Conservation (phyloP, 768 basidiomycete species). For the Tephrocybe sp. region DNA sequence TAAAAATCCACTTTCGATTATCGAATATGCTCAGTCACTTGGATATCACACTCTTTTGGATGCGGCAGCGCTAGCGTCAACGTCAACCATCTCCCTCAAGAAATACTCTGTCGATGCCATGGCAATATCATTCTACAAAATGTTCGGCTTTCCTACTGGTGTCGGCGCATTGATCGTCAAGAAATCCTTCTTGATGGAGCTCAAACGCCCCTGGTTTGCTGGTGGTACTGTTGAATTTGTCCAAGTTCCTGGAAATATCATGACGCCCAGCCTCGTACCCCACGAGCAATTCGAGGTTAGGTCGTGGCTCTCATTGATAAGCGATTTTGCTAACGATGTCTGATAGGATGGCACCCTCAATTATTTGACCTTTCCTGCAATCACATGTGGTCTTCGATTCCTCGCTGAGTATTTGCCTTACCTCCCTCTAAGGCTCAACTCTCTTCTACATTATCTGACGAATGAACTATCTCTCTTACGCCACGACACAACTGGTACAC, state of each 20-base stretch:
- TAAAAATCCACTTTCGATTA: conserved; percentile 66
- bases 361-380: conserved; percentile 73
- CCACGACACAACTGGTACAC: conserved; percentile 59
- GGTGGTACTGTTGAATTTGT: conserved; percentile 84
- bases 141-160: conserved; percentile 88
- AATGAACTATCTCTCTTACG: conserved; percentile 54
- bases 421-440: conserved; percentile 72
- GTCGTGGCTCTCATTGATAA: neutral
- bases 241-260: conserved; percentile 73
- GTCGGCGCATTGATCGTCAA: conserved; percentile 79
- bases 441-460: conserved; percentile 62
- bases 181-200: conserved; percentile 58
- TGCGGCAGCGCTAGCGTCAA: conserved; percentile 78
- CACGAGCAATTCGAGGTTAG: conserved; percentile 80
- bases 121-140: conserved; percentile 86
- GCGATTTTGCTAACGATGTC: neutral
- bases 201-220: conserved; percentile 81
- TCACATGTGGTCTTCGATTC: conserved; percentile 77
- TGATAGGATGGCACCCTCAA: conserved; percentile 83
- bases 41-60: conserved; percentile 78
- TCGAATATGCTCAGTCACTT: conserved; percentile 61
- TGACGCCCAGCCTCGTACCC: conserved; percentile 56
- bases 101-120: conserved; percentile 77
- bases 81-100: conserved; percentile 63
- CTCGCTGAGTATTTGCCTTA: conserved; percentile 79